phyloP scores from a whole-genome alignment of 2,329 filamentous ascomycete genomes.

The Colletotrichum cereale region DNA sequence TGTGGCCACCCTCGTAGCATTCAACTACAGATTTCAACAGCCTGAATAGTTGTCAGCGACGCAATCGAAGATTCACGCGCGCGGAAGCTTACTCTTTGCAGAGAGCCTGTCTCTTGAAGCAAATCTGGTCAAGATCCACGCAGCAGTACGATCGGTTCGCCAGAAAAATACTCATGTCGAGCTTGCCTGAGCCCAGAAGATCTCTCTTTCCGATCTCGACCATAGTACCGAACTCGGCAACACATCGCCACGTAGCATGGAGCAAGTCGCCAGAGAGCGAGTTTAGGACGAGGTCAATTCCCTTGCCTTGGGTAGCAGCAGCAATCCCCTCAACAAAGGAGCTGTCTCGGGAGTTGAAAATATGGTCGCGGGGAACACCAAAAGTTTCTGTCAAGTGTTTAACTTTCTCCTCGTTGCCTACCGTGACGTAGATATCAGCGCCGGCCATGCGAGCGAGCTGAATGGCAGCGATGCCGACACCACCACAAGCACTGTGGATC shows the following conservation, averaged over 20 bases:
- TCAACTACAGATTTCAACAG: conserved; percentile 1
- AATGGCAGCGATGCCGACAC: conserved; percentile 24
- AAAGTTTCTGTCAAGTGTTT: conserved; percentile 44
- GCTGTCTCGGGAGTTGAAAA: conserved; percentile 46
- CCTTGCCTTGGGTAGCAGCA: conserved; percentile 41
- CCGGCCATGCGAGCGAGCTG: conserved; percentile 9
- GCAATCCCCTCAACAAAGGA: conserved; percentile 45
- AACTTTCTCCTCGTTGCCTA: conserved; percentile 52
- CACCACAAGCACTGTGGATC: conserved; percentile 27
- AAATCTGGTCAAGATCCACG: conserved; percentile 45
- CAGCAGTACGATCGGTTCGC: conserved; percentile 50
- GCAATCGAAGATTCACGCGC: too few relatives aligned
- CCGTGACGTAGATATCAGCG: conserved; percentile 50
- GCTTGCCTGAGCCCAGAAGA: conserved; percentile 49
- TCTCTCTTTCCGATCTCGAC: conserved; percentile 50
- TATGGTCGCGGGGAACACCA: conserved; percentile 45
- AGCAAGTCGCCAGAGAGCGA: conserved; percentile 48
- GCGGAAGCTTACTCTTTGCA: conserved; percentile 28
- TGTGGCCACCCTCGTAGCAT: conserved; percentile 13
- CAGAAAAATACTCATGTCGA: conserved; percentile 57
- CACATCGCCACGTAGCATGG: not conserved
- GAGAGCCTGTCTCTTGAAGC: not conserved
- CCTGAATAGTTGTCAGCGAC: not conserved
- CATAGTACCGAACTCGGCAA: conserved; percentile 45
- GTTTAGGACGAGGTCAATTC: conserved; percentile 50